Evolutionary conservation across 2,329 filamentous ascomycete species (phyloP), one percentile per base, ranked within the genome.

Genomic region (Colletotrichum melonis): DNA sequence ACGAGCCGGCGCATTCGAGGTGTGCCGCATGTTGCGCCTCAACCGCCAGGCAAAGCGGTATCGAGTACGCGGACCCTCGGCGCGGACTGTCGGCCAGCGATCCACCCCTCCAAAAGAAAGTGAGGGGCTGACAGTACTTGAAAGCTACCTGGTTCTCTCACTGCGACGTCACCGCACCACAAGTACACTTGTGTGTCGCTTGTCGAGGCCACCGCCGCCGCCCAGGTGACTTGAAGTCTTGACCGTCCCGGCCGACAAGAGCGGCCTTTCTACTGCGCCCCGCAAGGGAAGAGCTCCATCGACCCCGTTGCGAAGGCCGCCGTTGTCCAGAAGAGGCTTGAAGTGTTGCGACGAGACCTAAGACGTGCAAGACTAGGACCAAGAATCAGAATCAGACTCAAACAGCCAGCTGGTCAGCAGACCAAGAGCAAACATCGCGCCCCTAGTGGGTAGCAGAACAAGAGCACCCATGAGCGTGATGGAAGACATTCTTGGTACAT

Each of bases 281-380:
- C 63, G 24, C 26, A 62, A 52, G 35, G 69, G 16, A 35, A 72
- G 57, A 68, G 57, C 57, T 35, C n/a, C 30, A 22, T 52, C 28
- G 54, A 59, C 38, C 54, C 46, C 26, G 24, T 57, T 52, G 56
- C 55, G 11, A 66, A 60, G 30, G 26, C 56, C 56, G 62, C 26
- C 56, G 28, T 63, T 57, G 28, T n/a, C 69, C 58, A 68, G 38
- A 58, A 68, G 52, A 72, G 69, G 69, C 57, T 72, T 63, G 65
- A 65, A 72, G 57, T 59, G 11, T 35, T 55, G 49, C 38, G 52
- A 63, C 69, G 38, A 63, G 35, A 42, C 64, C 65, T 57, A 63
- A 4, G 57, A 63, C 30, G 12, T 22, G 30, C 52, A 12, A 22
- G 52, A 54, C 52, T 26, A 12, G 26, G 38, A 62, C 38, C 58